Evolutionary conservation across 179 eudicot genomes (phyloP), one percentile per base, ranked within the genome.

Genomic region (Amaranthus tricolor): DNA sequence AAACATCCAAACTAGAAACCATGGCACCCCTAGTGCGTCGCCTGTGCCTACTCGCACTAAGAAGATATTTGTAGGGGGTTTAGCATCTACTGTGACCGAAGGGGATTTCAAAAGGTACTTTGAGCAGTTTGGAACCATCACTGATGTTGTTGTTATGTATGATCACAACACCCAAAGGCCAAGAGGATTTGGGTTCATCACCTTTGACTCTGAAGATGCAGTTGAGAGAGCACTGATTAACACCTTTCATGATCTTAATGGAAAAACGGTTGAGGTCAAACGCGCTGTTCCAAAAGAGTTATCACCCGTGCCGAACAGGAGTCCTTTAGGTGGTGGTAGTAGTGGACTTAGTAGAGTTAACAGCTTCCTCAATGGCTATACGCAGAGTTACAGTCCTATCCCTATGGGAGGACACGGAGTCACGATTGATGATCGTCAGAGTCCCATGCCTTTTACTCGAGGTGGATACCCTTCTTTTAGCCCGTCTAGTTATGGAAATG

Each of bases 151-250:
- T 56, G 88, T 85, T 62, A 85, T 85, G 88, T 85, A 85, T 83
- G 88, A 85, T 66, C 88, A 85, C 83, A 85, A 85, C 84, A 85
- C 88, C 44, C 88, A 85, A 70, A 78, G 88, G 77, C 88, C 88
- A 45, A 80, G 88, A 78, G 88, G 88, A 66, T 85, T 85, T 76
- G 88, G 88, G n/a, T 85, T 85, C 44, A 85, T 85, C 84, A 85
- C 88, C 62, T 85, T 59, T 83, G 88, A 85, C 77, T 80, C 88
- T 9, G 88, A 85, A 72, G 88, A 85, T 48, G 84, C 88, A 4
- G 88, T 85, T 66, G 88, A 85, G 45, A 81, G 86, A 67, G 80
- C 85, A 68, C 52, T 85, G 73, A 57, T 78, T 52, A 83, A 67
- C 65, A 80, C 80, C 50, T 85, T 85, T 48, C 88, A 83, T 68